Conservation (phyloP, 2,329 filamentous ascomycete genomes). For the Fusarium nematophilum region DNA sequence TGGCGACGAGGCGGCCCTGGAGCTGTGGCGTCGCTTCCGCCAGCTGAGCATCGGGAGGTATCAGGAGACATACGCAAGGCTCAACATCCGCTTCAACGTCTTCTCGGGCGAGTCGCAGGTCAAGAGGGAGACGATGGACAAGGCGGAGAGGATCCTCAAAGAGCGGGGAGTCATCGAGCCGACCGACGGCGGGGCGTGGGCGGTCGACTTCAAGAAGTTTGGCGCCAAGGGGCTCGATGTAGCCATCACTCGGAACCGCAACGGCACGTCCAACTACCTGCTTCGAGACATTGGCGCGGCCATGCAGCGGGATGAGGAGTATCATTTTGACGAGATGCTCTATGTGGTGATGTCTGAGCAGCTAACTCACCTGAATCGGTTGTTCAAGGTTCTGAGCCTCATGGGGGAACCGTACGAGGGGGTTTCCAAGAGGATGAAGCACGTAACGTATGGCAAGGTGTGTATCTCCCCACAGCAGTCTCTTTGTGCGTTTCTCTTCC, state of each 20-base stretch:
- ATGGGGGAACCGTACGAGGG: conserved; percentile 3
- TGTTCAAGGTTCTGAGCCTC: conserved; percentile 13
- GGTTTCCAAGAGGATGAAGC: conserved; percentile 11
- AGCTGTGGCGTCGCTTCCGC: conserved; percentile 68
- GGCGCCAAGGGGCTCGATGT: conserved; percentile 74
- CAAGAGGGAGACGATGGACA: conserved; percentile 62
- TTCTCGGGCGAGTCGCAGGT: conserved; percentile 76
- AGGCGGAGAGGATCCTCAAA: conserved; percentile 67
- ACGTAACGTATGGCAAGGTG: not conserved
- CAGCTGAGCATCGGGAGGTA: conserved; percentile 70
- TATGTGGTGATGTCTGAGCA: conserved; percentile 54
- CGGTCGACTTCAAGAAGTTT: conserved; percentile 77
- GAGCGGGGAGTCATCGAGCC: conserved; percentile 70
- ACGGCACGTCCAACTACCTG: conserved; percentile 74
- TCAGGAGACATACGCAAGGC: conserved; percentile 66
- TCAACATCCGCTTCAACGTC: conserved; percentile 72
- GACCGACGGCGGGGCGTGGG: conserved; percentile 72
- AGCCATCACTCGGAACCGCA: conserved; percentile 72
- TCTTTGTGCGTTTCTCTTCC: too few relatives aligned
- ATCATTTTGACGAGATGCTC: conserved; percentile 53
- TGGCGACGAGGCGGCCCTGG: conserved; percentile 65
- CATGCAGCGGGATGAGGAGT: conserved; percentile 59
- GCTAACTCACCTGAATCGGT: conserved; percentile 48
- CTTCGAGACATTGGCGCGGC: conserved; percentile 77
- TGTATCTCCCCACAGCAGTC: not conserved